Conservation (phyloP, 176 grass and related monocot species). For the Cocos nucifera region DNA sequence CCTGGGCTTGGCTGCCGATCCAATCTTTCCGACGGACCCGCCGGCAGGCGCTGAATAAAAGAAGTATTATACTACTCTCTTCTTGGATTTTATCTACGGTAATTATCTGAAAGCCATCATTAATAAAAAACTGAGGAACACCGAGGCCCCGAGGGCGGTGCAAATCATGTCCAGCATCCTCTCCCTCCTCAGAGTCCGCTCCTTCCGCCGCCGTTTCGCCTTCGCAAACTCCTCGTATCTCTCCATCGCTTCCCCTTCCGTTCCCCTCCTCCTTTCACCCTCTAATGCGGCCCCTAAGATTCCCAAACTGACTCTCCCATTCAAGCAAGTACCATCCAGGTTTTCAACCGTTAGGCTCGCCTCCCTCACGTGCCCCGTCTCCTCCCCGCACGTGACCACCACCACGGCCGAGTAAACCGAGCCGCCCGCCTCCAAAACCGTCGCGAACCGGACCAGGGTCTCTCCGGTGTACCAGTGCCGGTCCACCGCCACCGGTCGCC, state of each 20-base stretch:
- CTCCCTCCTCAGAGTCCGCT: constrained; percentile 36
- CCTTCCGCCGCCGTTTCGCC: constrained; percentile 32
- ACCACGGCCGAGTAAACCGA: constrained; percentile 23
- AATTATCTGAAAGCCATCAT: constrained; percentile 30
- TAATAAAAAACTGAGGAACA: constrained; percentile 25
- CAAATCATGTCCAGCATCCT: constrained; percentile 39
- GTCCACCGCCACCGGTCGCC: constrained; percentile 37
- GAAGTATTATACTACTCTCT: no score
- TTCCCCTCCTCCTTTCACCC: constrained; percentile 6
- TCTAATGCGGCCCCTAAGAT: constrained; percentile 24
- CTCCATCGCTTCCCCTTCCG: neutral
- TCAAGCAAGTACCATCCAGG: constrained; percentile 25
- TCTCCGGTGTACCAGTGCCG: constrained; percentile 55
- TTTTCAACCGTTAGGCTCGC: constrained; percentile 37
- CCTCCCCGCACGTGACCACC: constrained; percentile 38
- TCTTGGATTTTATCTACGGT: no score
- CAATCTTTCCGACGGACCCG: no score
- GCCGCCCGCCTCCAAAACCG: constrained; percentile 17
- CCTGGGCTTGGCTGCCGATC: no score
- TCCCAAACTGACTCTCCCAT: constrained; percentile 11
- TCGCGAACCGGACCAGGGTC: constrained; percentile 41
- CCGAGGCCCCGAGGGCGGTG: constrained; percentile 20
- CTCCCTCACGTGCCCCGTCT: constrained; percentile 39
- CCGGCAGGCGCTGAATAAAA: no score
- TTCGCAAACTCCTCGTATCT: constrained; percentile 34